A percentile compares a stretch with the other conserved stretches of the same genome.
Evolutionary conservation across 768 basidiomycete genomes (phyloP).

Genomic region (Amanita rimosa): DNA sequence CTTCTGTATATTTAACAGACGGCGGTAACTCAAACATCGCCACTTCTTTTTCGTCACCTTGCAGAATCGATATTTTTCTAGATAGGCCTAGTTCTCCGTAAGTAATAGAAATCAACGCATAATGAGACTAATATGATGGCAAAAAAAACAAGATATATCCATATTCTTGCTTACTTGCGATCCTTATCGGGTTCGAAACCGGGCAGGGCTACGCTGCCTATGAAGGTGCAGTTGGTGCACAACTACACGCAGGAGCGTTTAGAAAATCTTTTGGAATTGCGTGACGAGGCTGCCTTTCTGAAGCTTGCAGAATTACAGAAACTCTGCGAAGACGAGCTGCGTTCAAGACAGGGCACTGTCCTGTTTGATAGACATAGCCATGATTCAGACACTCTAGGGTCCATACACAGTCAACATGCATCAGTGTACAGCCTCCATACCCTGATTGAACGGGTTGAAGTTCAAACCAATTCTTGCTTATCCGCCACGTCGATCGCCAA

Average conservation of each 20-base stretch:
- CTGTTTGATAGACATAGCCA: constrained; percentile 27
- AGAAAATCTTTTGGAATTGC: constrained; percentile 60
- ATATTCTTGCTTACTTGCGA: constrained; percentile 66
- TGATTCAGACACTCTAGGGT: constrained; percentile 18
- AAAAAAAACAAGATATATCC: constrained; percentile 47
- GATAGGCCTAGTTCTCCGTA: constrained; percentile 75
- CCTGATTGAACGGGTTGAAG: constrained; percentile 41
- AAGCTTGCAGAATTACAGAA: constrained; percentile 51
- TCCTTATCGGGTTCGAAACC: constrained; percentile 25
- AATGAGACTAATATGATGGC: neutral
- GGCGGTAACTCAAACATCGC: constrained; percentile 42
- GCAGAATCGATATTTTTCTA: constrained; percentile 59
- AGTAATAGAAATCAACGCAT: constrained; percentile 18
- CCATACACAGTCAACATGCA: constrained; percentile 35
- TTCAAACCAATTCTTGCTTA: constrained; percentile 9
- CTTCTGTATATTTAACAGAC: constrained; percentile 44
- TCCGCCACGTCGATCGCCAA: constrained; percentile 10
- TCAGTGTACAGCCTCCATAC: constrained; percentile 54
- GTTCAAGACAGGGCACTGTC: constrained; percentile 31
- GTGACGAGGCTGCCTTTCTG: constrained; percentile 73
- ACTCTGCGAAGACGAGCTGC: constrained; percentile 60
- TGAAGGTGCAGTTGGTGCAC: constrained; percentile 1
- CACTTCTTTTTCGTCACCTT: constrained; percentile 36
- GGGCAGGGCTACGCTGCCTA: neutral
- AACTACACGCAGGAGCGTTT: constrained; percentile 32